These are phyloP conservation scores for Areca catechu DNA, from an alignment of 176 grass and related monocot genomes.

Conservation along the genomic window DNA sequence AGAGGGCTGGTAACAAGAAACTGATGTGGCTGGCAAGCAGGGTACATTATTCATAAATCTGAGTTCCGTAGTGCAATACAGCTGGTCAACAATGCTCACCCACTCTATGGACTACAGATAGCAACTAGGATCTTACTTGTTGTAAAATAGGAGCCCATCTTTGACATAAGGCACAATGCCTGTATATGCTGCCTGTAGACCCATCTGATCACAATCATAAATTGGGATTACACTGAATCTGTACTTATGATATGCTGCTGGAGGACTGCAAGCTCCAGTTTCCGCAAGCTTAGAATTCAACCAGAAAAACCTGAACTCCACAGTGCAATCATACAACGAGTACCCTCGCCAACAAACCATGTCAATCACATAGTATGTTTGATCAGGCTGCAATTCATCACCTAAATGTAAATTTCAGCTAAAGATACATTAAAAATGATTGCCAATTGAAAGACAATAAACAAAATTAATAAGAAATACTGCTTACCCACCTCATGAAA, in stretches of 20 bases:
- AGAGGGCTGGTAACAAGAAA: too few species aligned
- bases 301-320: constrained; percentile 95
- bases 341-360: constrained; percentile 94
- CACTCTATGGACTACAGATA: too few species aligned
- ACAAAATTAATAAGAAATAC: too few species aligned
- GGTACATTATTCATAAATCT: too few species aligned
- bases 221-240: constrained; percentile 62
- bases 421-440: constrained; percentile 4
- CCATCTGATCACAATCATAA: constrained; percentile 51
- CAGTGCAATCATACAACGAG: constrained; percentile 83
- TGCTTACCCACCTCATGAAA: constrained; percentile 62
- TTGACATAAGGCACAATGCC: constrained; percentile 52
- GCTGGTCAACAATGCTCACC: too few species aligned
- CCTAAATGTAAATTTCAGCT: constrained; percentile 3
- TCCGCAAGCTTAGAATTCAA: constrained; percentile 78
- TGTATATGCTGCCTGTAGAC: constrained; percentile 75
- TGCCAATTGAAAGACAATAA: too few species aligned
- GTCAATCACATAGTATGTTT: constrained; percentile 93
- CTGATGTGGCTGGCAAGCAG: too few species aligned
- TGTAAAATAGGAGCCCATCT: constrained; percentile 89
- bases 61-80: too few species aligned
- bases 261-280: constrained; percentile 69
- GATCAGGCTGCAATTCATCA: constrained; percentile 50
- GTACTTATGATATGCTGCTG: constrained; percentile 62
- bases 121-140: constrained; percentile 48